Evolutionary conservation across 2,329 filamentous ascomycete genomes (phyloP).

Genomic region (Aschersonia sp.): DNA sequence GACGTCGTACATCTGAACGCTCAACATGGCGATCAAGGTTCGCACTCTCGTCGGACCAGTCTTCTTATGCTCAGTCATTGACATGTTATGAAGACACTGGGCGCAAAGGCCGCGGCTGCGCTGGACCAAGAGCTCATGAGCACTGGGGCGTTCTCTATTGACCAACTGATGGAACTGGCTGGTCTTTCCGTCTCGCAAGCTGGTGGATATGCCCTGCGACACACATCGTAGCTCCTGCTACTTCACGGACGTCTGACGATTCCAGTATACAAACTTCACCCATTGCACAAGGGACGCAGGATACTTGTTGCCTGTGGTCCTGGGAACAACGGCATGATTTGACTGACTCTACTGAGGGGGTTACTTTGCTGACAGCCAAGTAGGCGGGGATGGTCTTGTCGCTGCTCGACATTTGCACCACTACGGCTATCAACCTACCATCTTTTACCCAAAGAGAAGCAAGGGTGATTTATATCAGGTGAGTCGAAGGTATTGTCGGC

Average conservation of each 20-base stretch:
- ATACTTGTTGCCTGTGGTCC: conserved; percentile 88
- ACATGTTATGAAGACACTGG: conserved; percentile 51
- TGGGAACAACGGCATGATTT: conserved; percentile 50
- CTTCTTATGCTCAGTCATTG: too few species aligned
- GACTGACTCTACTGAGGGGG: neutral
- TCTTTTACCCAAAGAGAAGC: conserved; percentile 88
- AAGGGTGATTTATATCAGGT: conserved; percentile 86
- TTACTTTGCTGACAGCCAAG: conserved; percentile 14
- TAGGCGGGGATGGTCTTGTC: conserved; percentile 87
- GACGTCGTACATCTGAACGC: neutral
- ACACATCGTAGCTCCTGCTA: neutral
- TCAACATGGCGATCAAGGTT: conserved; percentile 19
- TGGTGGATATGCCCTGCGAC: conserved; percentile 29
- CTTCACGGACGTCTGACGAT: neutral
- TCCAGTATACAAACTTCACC: conserved; percentile 72
- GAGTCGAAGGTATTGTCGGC: conserved; percentile 8
- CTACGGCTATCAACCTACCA: conserved; percentile 76
- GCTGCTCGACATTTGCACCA: conserved; percentile 83
- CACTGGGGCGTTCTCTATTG: conserved; percentile 73
- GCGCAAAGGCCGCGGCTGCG: conserved; percentile 73
- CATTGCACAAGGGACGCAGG: conserved; percentile 52
- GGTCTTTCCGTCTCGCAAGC: conserved; percentile 88
- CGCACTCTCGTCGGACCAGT: neutral
- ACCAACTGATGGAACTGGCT: conserved; percentile 94
- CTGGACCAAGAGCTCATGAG: conserved; percentile 93